phyloP scores from a whole-genome alignment of 257 asterid genomes.

The Gentiana macrophylla region DNA sequence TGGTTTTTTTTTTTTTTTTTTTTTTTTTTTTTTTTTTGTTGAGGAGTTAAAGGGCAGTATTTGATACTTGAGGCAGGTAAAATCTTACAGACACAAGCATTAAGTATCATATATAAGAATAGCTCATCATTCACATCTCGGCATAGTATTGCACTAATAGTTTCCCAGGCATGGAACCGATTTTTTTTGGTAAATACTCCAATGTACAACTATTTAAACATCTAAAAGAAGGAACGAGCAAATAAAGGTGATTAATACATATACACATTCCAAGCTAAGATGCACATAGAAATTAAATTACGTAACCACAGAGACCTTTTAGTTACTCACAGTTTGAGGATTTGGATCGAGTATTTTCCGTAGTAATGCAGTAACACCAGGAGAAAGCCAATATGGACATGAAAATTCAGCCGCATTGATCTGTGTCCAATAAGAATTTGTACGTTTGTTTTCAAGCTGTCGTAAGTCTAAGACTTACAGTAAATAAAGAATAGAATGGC shows the following conservation, averaged over 20 bases:
- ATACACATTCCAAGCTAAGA: background rate
- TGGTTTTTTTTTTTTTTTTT: too few species aligned
- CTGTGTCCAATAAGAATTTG: conserved; percentile 30
- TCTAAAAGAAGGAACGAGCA: background rate
- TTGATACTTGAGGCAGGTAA: too few species aligned
- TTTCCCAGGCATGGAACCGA: too few species aligned
- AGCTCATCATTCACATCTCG: too few species aligned
- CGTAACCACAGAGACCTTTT: background rate
- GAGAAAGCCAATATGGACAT: conserved; percentile 89
- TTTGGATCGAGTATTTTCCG: conserved; percentile 72
- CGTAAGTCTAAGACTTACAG: background rate
- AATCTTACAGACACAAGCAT: too few species aligned
- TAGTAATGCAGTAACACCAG: conserved; percentile 55
- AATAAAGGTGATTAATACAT: background rate
- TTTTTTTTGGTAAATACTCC: too few species aligned
- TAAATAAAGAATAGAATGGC: background rate
- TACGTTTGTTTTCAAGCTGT: conserved; percentile 7
- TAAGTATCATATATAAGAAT: too few species aligned
- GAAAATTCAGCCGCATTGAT: conserved; percentile 71
- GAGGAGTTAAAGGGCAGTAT: too few species aligned
- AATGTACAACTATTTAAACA: too few species aligned
- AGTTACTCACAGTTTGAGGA: conserved; percentile 64
- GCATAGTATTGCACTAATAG: too few species aligned
- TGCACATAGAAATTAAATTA: background rate
- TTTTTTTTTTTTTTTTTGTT: too few species aligned